A percentile compares a stretch with the other conserved stretches of the same genome.
Conservation (phyloP, 2,329 filamentous ascomycete genomes). For the Nemania sp. region DNA sequence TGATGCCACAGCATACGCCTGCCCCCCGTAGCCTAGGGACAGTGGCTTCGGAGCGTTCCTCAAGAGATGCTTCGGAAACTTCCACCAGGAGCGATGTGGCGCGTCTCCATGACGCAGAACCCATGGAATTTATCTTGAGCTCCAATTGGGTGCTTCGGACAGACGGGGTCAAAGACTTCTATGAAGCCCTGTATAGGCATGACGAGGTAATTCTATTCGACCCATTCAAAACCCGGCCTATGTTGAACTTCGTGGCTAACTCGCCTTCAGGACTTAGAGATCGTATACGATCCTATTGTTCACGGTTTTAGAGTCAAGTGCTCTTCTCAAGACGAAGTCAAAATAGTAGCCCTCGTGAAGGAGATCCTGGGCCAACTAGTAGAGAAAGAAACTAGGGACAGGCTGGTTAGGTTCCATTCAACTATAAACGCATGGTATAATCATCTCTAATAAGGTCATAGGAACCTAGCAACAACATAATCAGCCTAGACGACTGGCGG, state of each 20-base stretch:
- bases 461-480: slow-evolving; percentile 9
- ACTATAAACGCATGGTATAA: neutral
- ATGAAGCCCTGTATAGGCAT: slow-evolving; percentile 18
- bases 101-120: slow-evolving; percentile 1
- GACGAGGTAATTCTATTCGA: slow-evolving; percentile 16
- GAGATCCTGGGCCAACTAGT: slow-evolving; percentile 16
- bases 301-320: slow-evolving; percentile 26
- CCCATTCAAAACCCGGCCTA: neutral
- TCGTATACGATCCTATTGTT: slow-evolving; percentile 18
- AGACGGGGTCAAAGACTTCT: slow-evolving; percentile 28
- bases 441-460: neutral
- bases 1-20: neutral
- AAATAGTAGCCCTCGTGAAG: slow-evolving; percentile 10
- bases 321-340: slow-evolving; percentile 10
- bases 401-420: slow-evolving; percentile 11
- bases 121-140: slow-evolving; percentile 29
- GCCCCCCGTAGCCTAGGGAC: neutral
- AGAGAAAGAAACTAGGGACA: slow-evolving; percentile 6
- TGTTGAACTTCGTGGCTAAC: neutral
- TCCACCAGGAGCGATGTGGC: neutral
- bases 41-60: neutral
- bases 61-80: neutral
- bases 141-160: slow-evolving; percentile 32
- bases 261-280: slow-evolving; percentile 21
- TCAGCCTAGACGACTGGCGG: slow-evolving; percentile 15